Evolutionary conservation across 805 yeast species (phyloP).

Genomic region (Yamadazyma scolyti): DNA sequence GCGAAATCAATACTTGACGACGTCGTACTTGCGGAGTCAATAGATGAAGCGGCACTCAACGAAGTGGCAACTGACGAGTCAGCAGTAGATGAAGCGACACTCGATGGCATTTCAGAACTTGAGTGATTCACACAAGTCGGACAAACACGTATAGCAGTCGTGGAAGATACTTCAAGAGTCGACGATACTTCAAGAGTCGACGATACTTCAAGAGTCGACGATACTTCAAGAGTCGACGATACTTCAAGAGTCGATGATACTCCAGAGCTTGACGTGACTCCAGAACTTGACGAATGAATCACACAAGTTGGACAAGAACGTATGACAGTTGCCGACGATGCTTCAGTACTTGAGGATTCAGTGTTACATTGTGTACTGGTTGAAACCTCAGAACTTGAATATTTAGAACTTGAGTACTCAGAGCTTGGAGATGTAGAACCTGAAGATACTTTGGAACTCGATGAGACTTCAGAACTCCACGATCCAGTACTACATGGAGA

Average conservation of each 20-base stretch:
- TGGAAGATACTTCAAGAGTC: conserved; percentile 2
- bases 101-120: too few species aligned
- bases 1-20: too few species aligned
- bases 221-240: not conserved
- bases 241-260: conserved; percentile 3
- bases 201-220: conserved; percentile 1
- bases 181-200: conserved; percentile 1
- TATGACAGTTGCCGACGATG: conserved; percentile 1
- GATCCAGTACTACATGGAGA: too few species aligned
- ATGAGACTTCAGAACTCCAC: too few species aligned
- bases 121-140: not conserved
- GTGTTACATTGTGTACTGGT: not conserved
- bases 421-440: not conserved
- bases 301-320: not conserved
- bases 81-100: conserved; percentile 1
- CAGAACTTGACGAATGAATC: conserved; percentile 1
- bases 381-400: not conserved
- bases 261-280: conserved; percentile 1
- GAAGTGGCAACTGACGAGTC: too few species aligned
- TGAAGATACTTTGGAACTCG: not conserved
- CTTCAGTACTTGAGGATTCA: conserved; percentile 1
- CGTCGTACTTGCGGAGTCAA: too few species aligned
- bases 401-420: too few species aligned
- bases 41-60: too few species aligned
- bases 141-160: not conserved